Evolutionary conservation across 2,329 filamentous ascomycete species (phyloP).

Genomic region (Grosmannia huntii): DNA sequence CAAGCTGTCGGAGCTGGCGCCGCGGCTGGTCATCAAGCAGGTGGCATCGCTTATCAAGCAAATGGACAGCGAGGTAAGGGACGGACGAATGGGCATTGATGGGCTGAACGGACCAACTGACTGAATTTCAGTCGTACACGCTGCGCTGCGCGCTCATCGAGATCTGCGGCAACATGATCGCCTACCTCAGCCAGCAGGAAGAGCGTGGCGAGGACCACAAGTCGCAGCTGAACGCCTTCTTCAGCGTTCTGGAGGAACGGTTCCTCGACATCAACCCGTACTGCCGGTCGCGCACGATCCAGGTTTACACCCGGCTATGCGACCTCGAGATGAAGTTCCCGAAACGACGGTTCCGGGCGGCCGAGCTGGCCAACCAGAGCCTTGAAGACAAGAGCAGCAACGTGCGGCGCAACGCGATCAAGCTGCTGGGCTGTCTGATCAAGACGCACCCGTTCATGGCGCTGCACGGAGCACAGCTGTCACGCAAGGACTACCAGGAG

Average conservation of each 20-base stretch:
- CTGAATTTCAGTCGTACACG: slow-evolving; percentile 65
- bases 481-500: slow-evolving; percentile 72
- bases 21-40: slow-evolving; percentile 88
- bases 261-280: slow-evolving; percentile 97
- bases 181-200: slow-evolving; percentile 79
- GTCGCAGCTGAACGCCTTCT: slow-evolving; percentile 90
- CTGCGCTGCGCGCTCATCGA: slow-evolving; percentile 89
- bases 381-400: slow-evolving; percentile 98
- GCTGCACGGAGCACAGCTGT: slow-evolving; percentile 79
- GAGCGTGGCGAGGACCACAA: slow-evolving; percentile 89
- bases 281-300: slow-evolving; percentile 79
- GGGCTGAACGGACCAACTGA: slow-evolving; percentile 13
- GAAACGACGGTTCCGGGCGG: slow-evolving; percentile 75
- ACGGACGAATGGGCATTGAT: too few relatives aligned
- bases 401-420: slow-evolving; percentile 88
- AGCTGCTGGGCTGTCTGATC: slow-evolving; percentile 74
- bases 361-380: slow-evolving; percentile 77
- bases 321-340: slow-evolving; percentile 95
- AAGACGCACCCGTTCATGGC: slow-evolving; percentile 90
- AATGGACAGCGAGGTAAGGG: slow-evolving; percentile 72
- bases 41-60: slow-evolving; percentile 93
- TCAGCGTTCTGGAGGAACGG: slow-evolving; percentile 89
- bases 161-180: slow-evolving; percentile 90
- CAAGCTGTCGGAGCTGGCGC: slow-evolving; percentile 83
- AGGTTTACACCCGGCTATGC: slow-evolving; percentile 85